phyloP scores from a whole-genome alignment of 2,329 filamentous ascomycete genomes.

The Scedosporium dehoogii region DNA sequence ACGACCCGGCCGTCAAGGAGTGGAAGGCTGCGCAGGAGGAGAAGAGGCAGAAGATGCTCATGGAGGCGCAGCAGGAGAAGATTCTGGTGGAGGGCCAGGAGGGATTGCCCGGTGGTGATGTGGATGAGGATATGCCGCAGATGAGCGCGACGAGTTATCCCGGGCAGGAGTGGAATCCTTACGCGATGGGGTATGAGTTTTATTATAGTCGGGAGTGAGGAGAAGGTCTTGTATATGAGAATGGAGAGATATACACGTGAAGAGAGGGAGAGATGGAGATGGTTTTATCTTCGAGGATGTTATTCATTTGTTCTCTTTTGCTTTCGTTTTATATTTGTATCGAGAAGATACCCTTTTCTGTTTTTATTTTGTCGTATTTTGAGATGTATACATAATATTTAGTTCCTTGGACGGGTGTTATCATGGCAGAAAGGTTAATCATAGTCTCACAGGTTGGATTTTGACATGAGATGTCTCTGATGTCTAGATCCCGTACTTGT shows the following conservation, averaged over 20 bases:
- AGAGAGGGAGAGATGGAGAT: too few species aligned
- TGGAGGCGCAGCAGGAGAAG: constrained; percentile 41
- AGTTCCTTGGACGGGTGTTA: too few species aligned
- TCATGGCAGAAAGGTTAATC: too few species aligned
- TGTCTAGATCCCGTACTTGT: too few species aligned
- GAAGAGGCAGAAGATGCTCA: constrained; percentile 31
- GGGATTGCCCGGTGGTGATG: constrained; percentile 15
- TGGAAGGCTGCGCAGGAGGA: constrained; percentile 33
- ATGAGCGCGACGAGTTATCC: constrained; percentile 63
- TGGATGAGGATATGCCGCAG: constrained; percentile 28
- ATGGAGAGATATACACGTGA: too few species aligned
- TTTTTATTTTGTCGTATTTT: too few species aligned
- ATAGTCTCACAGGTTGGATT: too few species aligned
- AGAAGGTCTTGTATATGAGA: background rate
- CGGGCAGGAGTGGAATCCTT: constrained; percentile 61
- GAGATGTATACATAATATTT: too few species aligned
- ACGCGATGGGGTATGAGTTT: constrained; percentile 16
- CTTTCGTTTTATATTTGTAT: too few species aligned
- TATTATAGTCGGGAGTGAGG: background rate
- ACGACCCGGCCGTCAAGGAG: constrained; percentile 22
- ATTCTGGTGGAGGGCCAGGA: constrained; percentile 30
- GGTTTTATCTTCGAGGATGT: background rate
- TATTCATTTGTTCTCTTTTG: background rate
- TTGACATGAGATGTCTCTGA: too few species aligned
- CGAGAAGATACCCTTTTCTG: too few species aligned